Base-by-base conservation (phyloP, 202 grass and related monocot species). In the Saccharum hybrid region DNA sequence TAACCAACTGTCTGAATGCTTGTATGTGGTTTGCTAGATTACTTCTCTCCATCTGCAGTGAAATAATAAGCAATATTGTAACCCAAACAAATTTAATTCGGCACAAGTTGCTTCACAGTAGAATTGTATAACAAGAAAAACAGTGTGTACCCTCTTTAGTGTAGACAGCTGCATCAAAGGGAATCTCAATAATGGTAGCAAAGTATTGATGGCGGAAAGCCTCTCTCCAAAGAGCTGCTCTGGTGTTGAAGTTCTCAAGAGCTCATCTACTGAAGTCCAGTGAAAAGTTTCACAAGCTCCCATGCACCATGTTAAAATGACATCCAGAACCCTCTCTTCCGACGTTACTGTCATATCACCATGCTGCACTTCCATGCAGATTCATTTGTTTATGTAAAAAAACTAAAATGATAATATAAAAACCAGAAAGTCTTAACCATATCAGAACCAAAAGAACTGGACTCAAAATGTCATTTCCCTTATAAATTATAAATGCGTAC, bases 301-400 rank as follows among this genome's bases (percentile, higher is more conserved):
- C 87, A 87, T 92, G 48, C 89, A 95, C 92, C 96, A 98, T 77
- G 88, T 69, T 87, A 98, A 84, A 81, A 98, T 88, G 71, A 91
- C 89, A 89, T 98, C 88, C 66, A 98, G 66, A 83, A 98, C 92
- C 61, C 86, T 98, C 83, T 98, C 96, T 90, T 98, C 96, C 8
- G 85, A 98, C 69, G 91, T 95, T 76, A 98, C 92, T 66, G 96
- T 98, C 92, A 98, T 93, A 85, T 98, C 93, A 83, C 52, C 62
- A 76, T 98, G 88, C 96, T 98, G 92, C 86, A 90, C n/a, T 60
- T 60, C 56, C 56, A 60, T 60, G 56, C 18, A 79, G 21, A 68
- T 74, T 68, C 33, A 72, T 56, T 74, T 36, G 61, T 67, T 56
- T 82, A 59, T 18, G 39, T 66, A 39, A 64, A 54, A 37, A 85